These are phyloP conservation scores for Penicillium ucsense DNA, from an alignment of 495 filamentous ascomycete genomes.

Conservation along the genomic window DNA sequence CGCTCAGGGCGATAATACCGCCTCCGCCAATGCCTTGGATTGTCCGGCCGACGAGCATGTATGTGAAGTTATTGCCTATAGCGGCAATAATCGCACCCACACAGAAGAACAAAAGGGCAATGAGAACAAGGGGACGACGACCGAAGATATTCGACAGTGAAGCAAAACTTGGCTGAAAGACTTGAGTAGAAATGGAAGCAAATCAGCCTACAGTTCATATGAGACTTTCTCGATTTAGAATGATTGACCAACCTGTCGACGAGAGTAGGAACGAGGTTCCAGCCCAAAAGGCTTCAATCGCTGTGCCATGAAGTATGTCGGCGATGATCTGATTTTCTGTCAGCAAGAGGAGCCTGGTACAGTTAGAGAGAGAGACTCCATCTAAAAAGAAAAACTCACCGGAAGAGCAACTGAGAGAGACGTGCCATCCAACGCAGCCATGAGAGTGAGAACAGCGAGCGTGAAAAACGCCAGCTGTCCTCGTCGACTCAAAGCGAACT, in stretches of 20 bases:
- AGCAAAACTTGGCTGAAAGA: conserved; percentile 34
- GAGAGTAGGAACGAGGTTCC: conserved; percentile 45
- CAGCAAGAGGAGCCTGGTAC: neutral
- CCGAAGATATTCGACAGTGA: conserved; percentile 35
- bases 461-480: conserved; percentile 30
- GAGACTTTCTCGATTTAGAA: neutral
- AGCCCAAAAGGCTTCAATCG: conserved; percentile 51
- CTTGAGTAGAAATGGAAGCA: neutral
- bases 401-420: conserved; percentile 65
- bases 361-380: neutral
- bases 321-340: conserved; percentile 19
- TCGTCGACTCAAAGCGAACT: conserved; percentile 17
- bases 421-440: conserved; percentile 66
- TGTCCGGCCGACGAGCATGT: conserved; percentile 54
- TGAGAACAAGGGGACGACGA: conserved; percentile 33
- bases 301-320: conserved; percentile 37
- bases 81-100: conserved; percentile 48
- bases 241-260: conserved; percentile 23
- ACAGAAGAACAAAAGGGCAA: conserved; percentile 45
- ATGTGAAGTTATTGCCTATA: conserved; percentile 47
- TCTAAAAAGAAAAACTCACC: conserved; percentile 24
- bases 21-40: conserved; percentile 66
- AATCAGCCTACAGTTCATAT: neutral
- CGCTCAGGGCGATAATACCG: conserved; percentile 55
- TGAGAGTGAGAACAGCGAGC: conserved; percentile 51